Evolutionary conservation across 2,329 filamentous ascomycete genomes (phyloP).

Genomic region (Teratosphaeria pseudoeucalypti): DNA sequence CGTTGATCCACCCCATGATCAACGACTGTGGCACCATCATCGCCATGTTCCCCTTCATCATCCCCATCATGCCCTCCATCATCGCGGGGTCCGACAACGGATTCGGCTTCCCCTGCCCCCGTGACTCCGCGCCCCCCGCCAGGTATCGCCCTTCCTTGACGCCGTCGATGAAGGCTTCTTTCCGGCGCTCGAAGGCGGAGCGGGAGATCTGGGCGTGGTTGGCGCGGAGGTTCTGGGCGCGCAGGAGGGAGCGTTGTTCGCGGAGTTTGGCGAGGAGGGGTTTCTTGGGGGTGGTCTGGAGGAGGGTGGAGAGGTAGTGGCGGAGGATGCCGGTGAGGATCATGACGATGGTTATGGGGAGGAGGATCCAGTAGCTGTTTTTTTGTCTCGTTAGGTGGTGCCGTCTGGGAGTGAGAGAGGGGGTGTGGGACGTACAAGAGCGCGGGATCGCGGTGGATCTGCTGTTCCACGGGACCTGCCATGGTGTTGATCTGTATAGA

Average conservation of each 20-base stretch:
- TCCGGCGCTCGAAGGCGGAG: constrained; percentile 67
- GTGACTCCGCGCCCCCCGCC: constrained; percentile 68
- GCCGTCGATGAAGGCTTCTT: constrained; percentile 66
- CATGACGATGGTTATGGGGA: constrained; percentile 97
- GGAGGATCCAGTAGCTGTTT: constrained; percentile 91
- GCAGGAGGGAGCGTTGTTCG: constrained; percentile 73
- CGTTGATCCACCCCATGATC: constrained; percentile 99
- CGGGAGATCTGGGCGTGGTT: constrained; percentile 74
- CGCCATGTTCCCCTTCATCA: constrained; percentile 99
- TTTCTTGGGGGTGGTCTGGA: constrained; percentile 76
- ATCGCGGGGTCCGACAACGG: constrained; percentile 90
- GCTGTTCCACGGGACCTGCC: constrained; percentile 79
- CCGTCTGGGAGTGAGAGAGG: not conserved
- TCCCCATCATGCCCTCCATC: constrained; percentile 99
- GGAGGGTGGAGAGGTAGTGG: constrained; percentile 89
- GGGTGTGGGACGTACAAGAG: constrained; percentile 61
- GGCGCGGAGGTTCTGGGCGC: constrained; percentile 71
- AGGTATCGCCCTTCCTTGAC: constrained; percentile 82
- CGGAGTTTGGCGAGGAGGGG: constrained; percentile 64
- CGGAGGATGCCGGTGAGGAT: constrained; percentile 89
- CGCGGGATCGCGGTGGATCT: constrained; percentile 96
- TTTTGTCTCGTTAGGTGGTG: not conserved
- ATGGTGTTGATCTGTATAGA: constrained; percentile 38
- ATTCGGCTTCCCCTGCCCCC: constrained; percentile 81
- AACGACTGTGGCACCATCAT: constrained; percentile 99